Evolutionary conservation across 169 alveolate species (phyloP).

Genomic region (Cryptosporidium sp.): DNA sequence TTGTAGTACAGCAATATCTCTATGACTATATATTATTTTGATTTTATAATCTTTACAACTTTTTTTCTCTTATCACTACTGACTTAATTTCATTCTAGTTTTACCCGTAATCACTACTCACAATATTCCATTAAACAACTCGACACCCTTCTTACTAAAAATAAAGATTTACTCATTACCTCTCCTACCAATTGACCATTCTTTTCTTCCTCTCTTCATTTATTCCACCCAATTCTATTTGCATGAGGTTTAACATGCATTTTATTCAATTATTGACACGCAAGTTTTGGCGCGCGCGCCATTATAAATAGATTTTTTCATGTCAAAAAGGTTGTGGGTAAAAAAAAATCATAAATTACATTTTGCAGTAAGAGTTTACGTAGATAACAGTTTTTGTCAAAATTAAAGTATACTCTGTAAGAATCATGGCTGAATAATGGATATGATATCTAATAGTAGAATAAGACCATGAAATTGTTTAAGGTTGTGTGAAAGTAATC

Average conservation of each 20-base stretch:
- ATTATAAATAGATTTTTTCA: constrained; percentile 16
- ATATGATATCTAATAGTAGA: neutral
- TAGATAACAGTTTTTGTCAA: neutral
- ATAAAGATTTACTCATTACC: too few relatives aligned
- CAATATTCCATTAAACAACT: too few relatives aligned
- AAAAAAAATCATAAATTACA: constrained; percentile 4
- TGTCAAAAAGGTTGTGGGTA: constrained; percentile 13
- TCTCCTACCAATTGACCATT: neutral
- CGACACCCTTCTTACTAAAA: too few relatives aligned
- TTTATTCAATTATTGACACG: constrained; percentile 1
- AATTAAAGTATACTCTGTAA: neutral
- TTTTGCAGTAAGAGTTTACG: neutral
- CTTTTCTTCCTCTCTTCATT: neutral
- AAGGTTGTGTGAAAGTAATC: neutral
- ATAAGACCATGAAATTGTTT: neutral
- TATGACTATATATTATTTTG: neutral
- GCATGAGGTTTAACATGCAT: neutral
- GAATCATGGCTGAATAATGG: neutral
- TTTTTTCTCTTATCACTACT: neutral
- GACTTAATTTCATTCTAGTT: too few relatives aligned
- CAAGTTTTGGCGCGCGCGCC: constrained; percentile 23
- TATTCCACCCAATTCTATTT: neutral
- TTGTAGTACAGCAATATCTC: neutral
- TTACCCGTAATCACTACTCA: too few relatives aligned
- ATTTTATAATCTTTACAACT: too few relatives aligned